Base-by-base conservation (phyloP, 257 asterid species). In the Orobanche coerulescens region DNA sequence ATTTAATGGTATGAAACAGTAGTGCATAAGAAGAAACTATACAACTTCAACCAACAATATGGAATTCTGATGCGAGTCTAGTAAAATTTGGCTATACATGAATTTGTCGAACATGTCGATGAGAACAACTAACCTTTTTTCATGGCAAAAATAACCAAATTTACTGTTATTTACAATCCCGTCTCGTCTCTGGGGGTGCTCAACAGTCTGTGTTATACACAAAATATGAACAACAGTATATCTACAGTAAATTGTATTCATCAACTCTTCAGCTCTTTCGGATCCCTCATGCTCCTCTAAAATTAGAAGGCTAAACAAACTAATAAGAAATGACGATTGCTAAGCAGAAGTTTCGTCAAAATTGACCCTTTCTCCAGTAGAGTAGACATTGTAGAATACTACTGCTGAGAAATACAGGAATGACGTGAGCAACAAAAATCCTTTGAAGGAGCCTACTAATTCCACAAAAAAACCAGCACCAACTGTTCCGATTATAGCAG, bases 401-500 rank as follows among this genome's bases (percentile, higher is more conserved):
- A 94, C 94, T 24, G 96, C 85, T 7, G 76, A 71, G 75, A 92
- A 78, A 70, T 92, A 92, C 57, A 88, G 76, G 75, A 82, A 74
- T 31, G 98, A 34, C 2, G 96, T 88, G 71, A 92, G 84, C 77
- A 73, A 68, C 79, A 92, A 76, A 78, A 92, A 88, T 39, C 94
- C 96, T 70, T 76, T 76, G 81, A 92, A 88, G 54, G 98, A 92
- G 55, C 98, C 98, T 31, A 81, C 76, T 50, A 84, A 40, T 58
- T 92, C 96, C 18, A 88, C 95, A 11, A 92, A 92, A 80, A 66
- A 92, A 77, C 98, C 98, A 52, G 95, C 86, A 50, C 98, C 96
- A 31, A 88, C 95, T 25, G 98, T 92, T 73, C 96, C 96, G 37
- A 84, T 59, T 57, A 92, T 86, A 56, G 98, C 95, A 71, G 96